Conservation (phyloP, 1,284 basidiomycete genomes). For the Ustilago crameri region DNA sequence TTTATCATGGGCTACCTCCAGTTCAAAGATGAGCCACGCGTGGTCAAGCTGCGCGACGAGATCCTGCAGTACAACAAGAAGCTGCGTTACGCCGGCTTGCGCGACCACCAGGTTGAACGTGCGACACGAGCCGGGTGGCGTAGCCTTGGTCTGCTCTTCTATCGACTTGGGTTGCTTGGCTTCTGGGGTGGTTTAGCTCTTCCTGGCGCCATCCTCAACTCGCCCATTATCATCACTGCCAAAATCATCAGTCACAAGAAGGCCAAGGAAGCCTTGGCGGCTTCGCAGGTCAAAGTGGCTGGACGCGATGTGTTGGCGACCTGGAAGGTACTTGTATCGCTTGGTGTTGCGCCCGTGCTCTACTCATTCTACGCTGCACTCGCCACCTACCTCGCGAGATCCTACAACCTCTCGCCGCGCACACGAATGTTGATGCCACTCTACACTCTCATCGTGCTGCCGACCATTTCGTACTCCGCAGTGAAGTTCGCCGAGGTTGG, state of each 20-base stretch:
- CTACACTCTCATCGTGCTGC: slow-evolving; percentile 79
- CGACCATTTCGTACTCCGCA: slow-evolving; percentile 91
- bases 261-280: slow-evolving; percentile 96
- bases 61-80: slow-evolving; percentile 94
- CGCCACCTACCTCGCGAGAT: slow-evolving; percentile 81
- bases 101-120: slow-evolving; percentile 93
- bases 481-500: slow-evolving; percentile 99
- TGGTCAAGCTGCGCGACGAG: slow-evolving; percentile 82
- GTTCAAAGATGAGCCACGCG: slow-evolving; percentile 92
- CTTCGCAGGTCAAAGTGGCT: slow-evolving; percentile 93
- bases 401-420: slow-evolving; percentile 59
- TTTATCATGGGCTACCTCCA: slow-evolving; percentile 91
- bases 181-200: slow-evolving; percentile 89
- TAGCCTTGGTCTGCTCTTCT: slow-evolving; percentile 83
- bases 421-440: slow-evolving; percentile 84
- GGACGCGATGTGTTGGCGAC: slow-evolving; percentile 95
- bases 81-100: slow-evolving; percentile 90
- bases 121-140: slow-evolving; percentile 79
- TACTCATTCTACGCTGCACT: slow-evolving; percentile 74
- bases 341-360: slow-evolving; percentile 87
- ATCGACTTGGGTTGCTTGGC: slow-evolving; percentile 82
- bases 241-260: slow-evolving; percentile 88
- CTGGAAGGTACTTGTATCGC: slow-evolving; percentile 96
- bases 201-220: slow-evolving; percentile 93
- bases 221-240: slow-evolving; percentile 93